Percentiles rank a stretch among this genome's conserved stretches.
These are phyloP conservation scores for Cladosporium austrohemisphaericum DNA, from an alignment of 2,329 filamentous ascomycete species.

Conservation along the genomic window DNA sequence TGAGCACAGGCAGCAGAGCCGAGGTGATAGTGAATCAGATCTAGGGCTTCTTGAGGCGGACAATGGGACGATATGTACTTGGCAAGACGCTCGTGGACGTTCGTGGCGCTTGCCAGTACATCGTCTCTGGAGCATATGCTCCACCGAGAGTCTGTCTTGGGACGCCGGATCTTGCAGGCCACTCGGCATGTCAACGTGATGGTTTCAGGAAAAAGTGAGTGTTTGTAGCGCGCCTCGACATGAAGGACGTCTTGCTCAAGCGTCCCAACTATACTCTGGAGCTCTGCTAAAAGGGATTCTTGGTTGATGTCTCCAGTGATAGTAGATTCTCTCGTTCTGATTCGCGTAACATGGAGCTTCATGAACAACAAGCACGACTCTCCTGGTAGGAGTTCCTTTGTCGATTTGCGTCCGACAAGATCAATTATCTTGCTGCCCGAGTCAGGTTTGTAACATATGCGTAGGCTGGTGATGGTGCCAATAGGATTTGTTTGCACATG, in stretches of 20 bases:
- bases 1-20: constrained; percentile 10
- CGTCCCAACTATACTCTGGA: constrained; percentile 33
- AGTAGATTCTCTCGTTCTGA: constrained; percentile 12
- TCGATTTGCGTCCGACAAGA: constrained; percentile 28
- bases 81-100: constrained; percentile 22
- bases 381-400: constrained; percentile 25
- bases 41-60: constrained; percentile 21
- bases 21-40: constrained; percentile 25
- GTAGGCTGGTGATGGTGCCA: constrained; percentile 26
- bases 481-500: background rate
- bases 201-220: constrained; percentile 31
- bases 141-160: constrained; percentile 33
- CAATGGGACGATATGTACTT: constrained; percentile 25
- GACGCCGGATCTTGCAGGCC: constrained; percentile 29
- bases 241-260: constrained; percentile 30
- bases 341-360: constrained; percentile 25
- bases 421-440: constrained; percentile 25
- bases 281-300: constrained; percentile 29
- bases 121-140: constrained; percentile 20
- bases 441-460: constrained; percentile 31
- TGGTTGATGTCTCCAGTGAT: constrained; percentile 18
- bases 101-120: constrained; percentile 3
- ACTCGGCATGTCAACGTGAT: constrained; percentile 30
- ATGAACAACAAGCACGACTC: constrained; percentile 29
- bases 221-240: constrained; percentile 34